These are phyloP conservation scores for Coemansia sp. DNA, from an alignment of 192 early-diverging fungal genomes.

Conservation along the genomic window DNA sequence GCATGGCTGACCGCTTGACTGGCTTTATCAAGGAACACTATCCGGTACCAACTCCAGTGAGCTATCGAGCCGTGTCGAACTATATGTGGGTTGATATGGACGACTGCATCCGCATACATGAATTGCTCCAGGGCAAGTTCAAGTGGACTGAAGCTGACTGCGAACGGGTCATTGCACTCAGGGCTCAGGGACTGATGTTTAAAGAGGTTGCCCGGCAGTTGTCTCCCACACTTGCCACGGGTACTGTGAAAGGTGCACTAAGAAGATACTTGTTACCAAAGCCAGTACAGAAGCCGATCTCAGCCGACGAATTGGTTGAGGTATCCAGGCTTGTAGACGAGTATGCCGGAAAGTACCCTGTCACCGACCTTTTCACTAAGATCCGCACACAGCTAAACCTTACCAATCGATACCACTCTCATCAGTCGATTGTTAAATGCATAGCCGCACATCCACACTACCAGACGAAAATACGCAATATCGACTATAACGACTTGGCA, in stretches of 20 bases:
- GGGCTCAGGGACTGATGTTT: conserved; percentile 7
- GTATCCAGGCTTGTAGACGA: background rate
- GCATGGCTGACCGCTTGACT: conserved; percentile 15
- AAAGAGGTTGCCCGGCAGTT: conserved; percentile 13
- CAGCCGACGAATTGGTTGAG: background rate
- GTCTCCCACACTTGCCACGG: background rate
- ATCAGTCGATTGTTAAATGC: background rate
- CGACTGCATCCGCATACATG: conserved; percentile 19
- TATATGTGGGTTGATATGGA: conserved; percentile 23
- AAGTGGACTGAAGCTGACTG: conserved; percentile 8
- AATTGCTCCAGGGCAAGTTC: conserved; percentile 9
- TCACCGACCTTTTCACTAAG: background rate
- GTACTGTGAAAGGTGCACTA: background rate
- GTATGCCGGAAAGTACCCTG: background rate
- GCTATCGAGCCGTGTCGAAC: conserved; percentile 24
- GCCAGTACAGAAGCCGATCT: background rate
- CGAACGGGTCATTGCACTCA: background rate
- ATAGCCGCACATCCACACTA: background rate
- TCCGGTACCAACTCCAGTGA: conserved; percentile 11
- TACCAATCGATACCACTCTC: background rate
- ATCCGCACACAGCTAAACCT: background rate
- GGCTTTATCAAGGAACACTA: conserved; percentile 18
- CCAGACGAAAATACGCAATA: background rate
- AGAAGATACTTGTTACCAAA: background rate
- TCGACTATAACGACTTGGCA: background rate